Evolutionary conservation across 129 eudicot species (phyloP), one percentile per base, ranked within the genome.

Genomic region (Calendula officinalis): DNA sequence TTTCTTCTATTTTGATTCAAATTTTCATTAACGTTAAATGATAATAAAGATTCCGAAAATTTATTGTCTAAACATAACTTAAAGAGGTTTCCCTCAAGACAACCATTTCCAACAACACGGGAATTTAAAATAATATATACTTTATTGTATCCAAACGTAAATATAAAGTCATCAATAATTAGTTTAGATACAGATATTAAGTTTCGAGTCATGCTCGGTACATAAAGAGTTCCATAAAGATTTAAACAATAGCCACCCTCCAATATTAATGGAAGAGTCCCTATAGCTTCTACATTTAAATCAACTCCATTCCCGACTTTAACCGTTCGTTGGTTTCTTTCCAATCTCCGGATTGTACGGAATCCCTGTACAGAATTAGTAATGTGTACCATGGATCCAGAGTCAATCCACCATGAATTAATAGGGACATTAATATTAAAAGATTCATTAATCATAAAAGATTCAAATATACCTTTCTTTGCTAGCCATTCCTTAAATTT

Each of bases 351-450:
- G 16, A 63, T 45, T 63, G 10, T 43, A 5, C 7, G 13, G 35
- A 61, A 39, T 22, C 47, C 44, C 44, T 40, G 9, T 40, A 40
- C 1, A 40, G 30, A 40, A 43, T 61, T 61, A n/a, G 67, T 3
- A 61, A 61, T 8, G 52, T 61, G 67, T 7, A 61, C 52, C 52
- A 61, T 42, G 35, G 60, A 40, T 40, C 44, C 44, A 40, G 44
- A 40, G 30, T 22, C 44, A 5, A 40, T 40, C 60, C 60, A 54
- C 39, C 60, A 54, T 27, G 60, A 12, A 33, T 27, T 54, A 7
- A 10, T 8, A 30, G 37, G 59, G n/a, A 10, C 44, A 40, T 40
- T 8, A 40, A 5, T 40, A 40, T 49, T 49, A 49, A 5, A 3
- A 15, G 32, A 15, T 16, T 13, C 6, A 49, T 27, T 22, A 22